Evolutionary conservation across 345 rosid species (phyloP).

Genomic region (Sisymbrium irio): DNA sequence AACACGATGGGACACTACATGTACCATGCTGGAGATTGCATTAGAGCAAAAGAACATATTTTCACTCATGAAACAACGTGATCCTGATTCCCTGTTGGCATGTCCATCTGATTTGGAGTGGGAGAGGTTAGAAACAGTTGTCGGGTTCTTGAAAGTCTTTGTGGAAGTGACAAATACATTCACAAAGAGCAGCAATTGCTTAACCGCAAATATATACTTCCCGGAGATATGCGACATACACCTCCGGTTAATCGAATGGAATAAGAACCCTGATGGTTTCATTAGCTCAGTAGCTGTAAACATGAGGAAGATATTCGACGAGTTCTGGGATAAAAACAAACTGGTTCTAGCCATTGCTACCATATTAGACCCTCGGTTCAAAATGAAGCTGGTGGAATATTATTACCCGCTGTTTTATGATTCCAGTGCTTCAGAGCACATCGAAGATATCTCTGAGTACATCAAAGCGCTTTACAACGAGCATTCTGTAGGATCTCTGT

Average conservation of each 20-base stretch:
- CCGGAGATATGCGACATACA: slow-evolving; percentile 67
- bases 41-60: slow-evolving; percentile 48
- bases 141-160: slow-evolving; percentile 58
- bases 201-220: slow-evolving; percentile 62
- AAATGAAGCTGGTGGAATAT: slow-evolving; percentile 77
- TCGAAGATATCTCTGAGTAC: slow-evolving; percentile 53
- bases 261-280: slow-evolving; percentile 59
- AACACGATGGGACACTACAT: slow-evolving; percentile 63
- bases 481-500: slow-evolving; percentile 60
- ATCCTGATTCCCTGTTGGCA: slow-evolving; percentile 24
- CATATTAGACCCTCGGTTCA: slow-evolving; percentile 79
- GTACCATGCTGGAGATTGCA: slow-evolving; percentile 62
- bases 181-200: slow-evolving; percentile 46
- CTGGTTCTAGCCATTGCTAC: slow-evolving; percentile 67
- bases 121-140: slow-evolving; percentile 44
- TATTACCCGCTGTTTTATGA: slow-evolving; percentile 68
- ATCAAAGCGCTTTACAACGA: slow-evolving; percentile 66
- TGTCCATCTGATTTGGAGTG: slow-evolving; percentile 68
- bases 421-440: slow-evolving; percentile 46
- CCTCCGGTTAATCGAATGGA: slow-evolving; percentile 67
- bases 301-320: slow-evolving; percentile 65
- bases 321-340: slow-evolving; percentile 72
- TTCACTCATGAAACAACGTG: slow-evolving; percentile 44
- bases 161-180: slow-evolving; percentile 53
- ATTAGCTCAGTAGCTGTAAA: slow-evolving; percentile 50